Percentiles rank a stretch among this genome's conserved stretches.
These are phyloP conservation scores for Plantago ovata DNA, from an alignment of 257 asterid genomes.

Conservation along the genomic window DNA sequence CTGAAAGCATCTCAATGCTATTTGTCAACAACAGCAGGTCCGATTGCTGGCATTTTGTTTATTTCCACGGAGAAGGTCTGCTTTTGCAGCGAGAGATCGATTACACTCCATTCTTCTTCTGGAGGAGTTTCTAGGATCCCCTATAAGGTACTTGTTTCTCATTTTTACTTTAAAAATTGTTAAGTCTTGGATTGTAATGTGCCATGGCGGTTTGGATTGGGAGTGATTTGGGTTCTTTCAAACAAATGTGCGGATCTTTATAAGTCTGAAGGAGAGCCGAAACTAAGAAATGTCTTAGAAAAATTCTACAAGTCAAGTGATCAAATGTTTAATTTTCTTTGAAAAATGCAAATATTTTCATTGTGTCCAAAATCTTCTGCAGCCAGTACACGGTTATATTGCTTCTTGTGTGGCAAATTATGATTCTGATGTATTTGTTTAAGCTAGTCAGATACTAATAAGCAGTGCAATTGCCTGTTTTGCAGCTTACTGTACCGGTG, in stretches of 20 bases:
- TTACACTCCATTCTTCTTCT: conserved; percentile 39
- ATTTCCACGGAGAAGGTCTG: conserved; percentile 59
- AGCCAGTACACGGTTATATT: no score
- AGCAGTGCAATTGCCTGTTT: neutral
- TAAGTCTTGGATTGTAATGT: neutral
- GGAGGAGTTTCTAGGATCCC: conserved; percentile 43
- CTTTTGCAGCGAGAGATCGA: conserved; percentile 82
- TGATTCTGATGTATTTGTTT: no score
- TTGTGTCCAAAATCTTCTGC: no score
- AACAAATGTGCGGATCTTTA: no score
- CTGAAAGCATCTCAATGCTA: conserved; percentile 89
- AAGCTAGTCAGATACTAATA: no score
- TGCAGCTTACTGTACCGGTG: conserved; percentile 70
- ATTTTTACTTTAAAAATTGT: neutral
- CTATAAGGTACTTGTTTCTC: conserved; percentile 65
- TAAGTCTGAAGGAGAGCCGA: no score
- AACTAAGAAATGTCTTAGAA: no score
- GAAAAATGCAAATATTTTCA: no score
- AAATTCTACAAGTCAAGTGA: no score
- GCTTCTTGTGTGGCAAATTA: no score
- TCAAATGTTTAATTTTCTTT: no score
- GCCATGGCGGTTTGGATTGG: neutral
- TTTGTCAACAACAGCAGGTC: conserved; percentile 80
- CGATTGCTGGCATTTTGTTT: conserved; percentile 80
- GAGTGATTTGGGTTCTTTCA: neutral